Base-by-base conservation (phyloP, 176 grass and related monocot genomes). In the Melocanna baccifera region DNA sequence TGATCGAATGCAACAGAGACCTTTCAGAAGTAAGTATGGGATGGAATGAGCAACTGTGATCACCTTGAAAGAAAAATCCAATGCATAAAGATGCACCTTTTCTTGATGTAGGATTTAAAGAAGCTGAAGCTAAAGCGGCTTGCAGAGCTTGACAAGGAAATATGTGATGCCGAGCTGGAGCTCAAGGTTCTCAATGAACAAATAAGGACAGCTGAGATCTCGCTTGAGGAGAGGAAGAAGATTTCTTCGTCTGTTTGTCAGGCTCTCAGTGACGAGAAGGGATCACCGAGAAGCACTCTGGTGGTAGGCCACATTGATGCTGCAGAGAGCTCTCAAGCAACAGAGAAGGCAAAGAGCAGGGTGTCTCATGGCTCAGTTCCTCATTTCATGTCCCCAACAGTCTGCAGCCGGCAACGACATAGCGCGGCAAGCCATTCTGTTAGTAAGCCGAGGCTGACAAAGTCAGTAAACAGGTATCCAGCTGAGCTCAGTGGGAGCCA, bases 281-380 rank as follows among this genome's bases (percentile, higher is more conserved):
- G 83, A 11, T 98, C 96, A 29, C 93, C 93, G 0, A 95, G 93
- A 83, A 98, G 96, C 88, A 90, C 89, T 57, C 77, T 98, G 22
- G 86, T 95, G 53, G 55, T 88, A 75, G 87, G 79, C 0, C 87
- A 88, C 9, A 84, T 86, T 10, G 89, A 90, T 76, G 82, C 81
- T 71, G 43, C 37, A 58, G 83, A 91, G 34, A 88, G 42, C 79
- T 84, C 83, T n/a, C 82, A 77, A 11, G 76, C 83, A 69, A 79
- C 47, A 0, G 86, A 87, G 30, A 91, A 87, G 70, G 46, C 61
- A 4, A 77, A 85, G 22, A 79, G 42, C 71, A 94, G 72, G 70
- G 19, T 29, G 16, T 72, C 67, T 32, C 82, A 80, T 32, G 83
- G 75, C 34, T 83, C 88, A 25, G 80, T 75, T 68, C 93, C 89